Conservation (phyloP, 352 stramenopile species). For the Phytophthora uliginosa region DNA sequence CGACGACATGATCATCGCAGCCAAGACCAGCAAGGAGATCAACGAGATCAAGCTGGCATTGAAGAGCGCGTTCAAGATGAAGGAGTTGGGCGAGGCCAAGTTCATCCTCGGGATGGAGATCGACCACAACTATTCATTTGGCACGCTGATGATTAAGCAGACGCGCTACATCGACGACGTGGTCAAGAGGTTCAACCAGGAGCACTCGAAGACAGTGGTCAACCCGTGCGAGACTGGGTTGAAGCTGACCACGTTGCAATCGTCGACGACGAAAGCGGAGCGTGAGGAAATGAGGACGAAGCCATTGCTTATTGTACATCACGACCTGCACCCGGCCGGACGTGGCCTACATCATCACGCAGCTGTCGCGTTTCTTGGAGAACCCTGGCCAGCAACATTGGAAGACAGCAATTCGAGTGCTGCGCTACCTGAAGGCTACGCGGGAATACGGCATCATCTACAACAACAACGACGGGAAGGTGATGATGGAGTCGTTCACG, state of each 20-base stretch:
- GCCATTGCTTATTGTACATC: neutral
- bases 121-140: neutral
- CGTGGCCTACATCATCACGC: no score
- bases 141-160: constrained; percentile 1
- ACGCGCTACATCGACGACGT: neutral
- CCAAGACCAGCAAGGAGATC: neutral
- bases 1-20: neutral
- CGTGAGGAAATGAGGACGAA: neutral
- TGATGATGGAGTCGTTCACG: no score
- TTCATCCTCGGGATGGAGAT: neutral
- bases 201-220: neutral
- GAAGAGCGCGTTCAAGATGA: neutral
- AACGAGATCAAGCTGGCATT: constrained; percentile 1
- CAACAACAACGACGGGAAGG: no score
- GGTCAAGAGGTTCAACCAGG: neutral
- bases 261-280: neutral
- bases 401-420: no score
- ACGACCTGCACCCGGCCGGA: no score
- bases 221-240: neutral
- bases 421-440: no score
- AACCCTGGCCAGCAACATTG: no score
- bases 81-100: no score
- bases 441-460: no score
- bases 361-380: no score
- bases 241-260: neutral